Evolutionary conservation across 129 eudicot genomes (phyloP), one percentile per base, ranked within the genome.

Genomic region (Centrapalus pauciflorus): DNA sequence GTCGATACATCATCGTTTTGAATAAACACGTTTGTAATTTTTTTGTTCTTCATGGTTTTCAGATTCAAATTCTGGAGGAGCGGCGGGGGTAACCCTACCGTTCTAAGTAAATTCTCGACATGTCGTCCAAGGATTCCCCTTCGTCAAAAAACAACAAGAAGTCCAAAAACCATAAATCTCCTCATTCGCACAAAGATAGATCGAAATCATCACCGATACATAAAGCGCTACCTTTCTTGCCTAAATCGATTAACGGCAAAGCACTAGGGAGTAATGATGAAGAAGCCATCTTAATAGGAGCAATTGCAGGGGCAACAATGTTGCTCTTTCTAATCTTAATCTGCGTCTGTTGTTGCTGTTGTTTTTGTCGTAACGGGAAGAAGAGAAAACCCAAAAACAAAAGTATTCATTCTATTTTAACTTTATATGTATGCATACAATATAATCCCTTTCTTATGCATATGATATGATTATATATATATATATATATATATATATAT

Each of bases 21-120:
- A 4, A 72, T 23, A n/a, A 2, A 12, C 12, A 55, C 7, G 12
- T 28, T 16, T 56, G 10, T 57, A 2, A 55, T 20, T 3, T 9
- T 46, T 43, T n/a, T n/a, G n/a, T n/a, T 7, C 49, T 67, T 54
- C 13, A 16, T 73, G 73, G 41, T 32, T 27, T 29, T 41, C 71
- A 84, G 83, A 75, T 35, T 33, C 41, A 60, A 40, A 11, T 41
- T 55, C 66, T 73, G 83, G 85, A 81, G 85, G 83, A 80, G 77
- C 17, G 83, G 90, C 81, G 74, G 81, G 76, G 75, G 28, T 30
- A 57, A 25, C 76, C 55, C 59, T n/a, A 23, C 50, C 63, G 55
- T 38, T 56, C 76, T 14, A 27, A 59, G 55, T 43, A 50, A 64
- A 29, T 70, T 70, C 43, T n/a, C 20, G 63, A 75, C 32, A 75